Evolutionary conservation across 2,329 filamentous ascomycete species (phyloP).

Genomic region (Aphanocladium album): DNA sequence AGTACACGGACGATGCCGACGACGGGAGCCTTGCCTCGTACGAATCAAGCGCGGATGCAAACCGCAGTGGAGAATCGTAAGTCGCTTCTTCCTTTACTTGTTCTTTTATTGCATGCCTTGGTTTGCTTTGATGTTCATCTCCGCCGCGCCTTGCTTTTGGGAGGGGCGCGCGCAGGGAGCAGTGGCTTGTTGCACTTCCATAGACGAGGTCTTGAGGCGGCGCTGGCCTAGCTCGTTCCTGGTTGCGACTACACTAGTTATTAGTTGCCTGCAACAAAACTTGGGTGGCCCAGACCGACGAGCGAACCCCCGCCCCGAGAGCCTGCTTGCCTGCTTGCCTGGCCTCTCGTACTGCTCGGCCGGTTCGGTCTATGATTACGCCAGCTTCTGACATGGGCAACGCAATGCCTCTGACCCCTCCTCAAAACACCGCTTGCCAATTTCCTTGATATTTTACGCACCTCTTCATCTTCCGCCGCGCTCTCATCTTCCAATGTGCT

Average conservation of each 20-base stretch:
- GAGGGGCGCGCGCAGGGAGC: not conserved
- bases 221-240: not conserved
- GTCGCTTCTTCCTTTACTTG: constrained; percentile 14
- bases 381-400: constrained; percentile 6
- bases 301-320: not conserved
- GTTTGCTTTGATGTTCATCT: constrained; percentile 16
- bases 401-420: not conserved
- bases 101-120: constrained; percentile 15
- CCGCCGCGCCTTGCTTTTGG: constrained; percentile 1
- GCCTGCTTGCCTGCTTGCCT: too few relatives aligned
- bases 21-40: constrained; percentile 29
- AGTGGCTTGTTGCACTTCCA: not conserved
- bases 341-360: not conserved
- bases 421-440: constrained; percentile 12
- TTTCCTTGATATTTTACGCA: constrained; percentile 17
- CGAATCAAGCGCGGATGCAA: constrained; percentile 30
- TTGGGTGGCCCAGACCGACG: not conserved
- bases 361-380: not conserved
- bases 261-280: not conserved
- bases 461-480: not conserved
- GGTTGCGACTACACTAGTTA: not conserved
- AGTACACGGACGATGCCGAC: constrained; percentile 29
- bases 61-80: constrained; percentile 21
- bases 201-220: not conserved
- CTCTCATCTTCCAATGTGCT: not conserved